Base-by-base conservation (phyloP, 768 basidiomycete species). In the Tremella mesenterica region DNA sequence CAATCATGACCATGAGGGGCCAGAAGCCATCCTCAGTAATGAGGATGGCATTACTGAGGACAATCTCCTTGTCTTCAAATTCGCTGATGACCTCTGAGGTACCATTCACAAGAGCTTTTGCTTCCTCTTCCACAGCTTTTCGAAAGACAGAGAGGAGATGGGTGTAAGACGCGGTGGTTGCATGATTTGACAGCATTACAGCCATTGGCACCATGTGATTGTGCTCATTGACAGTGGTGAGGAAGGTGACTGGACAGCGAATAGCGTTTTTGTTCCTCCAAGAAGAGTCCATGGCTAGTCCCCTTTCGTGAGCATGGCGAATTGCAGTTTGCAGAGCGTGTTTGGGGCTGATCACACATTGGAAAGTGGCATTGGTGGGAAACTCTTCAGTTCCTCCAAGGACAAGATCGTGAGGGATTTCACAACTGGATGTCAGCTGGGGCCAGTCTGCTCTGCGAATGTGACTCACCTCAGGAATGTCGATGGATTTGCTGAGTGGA, bases 261-360 rank as follows among this genome's bases (percentile, higher is more conserved):
- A 54, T 36, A 20, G 53, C 46, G 29, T 54, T 54, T 27, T 54
- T 54, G 31, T 54, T 54, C 23, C 53, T 13, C 53, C 53, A 54
- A 5, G 53, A 54, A 8, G 53, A 26, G 25, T 54, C 53, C 53
- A 54, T 54, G 27, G 9, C 33, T 8, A 47, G 18, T 7, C 53
- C 53, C 23, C 12, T 30, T 25, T 23, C 9, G 23, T 13, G 5
- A 12, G n/a, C 30, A 9, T 54, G 53, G 8, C 36, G 23, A 10
- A 54, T 50, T 13, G 53, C 53, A 18, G 21, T 23, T 6, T 7
- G 30, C 29, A 47, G 25, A 6, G 48, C 20, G 10, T 7, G 34
- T 10, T 8, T 10, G 20, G 53, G 27, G 14, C 29, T 20, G 13
- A 54, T 36, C 26, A 54, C 33, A 23, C 46, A 47, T 23, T 48